Base-by-base conservation (phyloP, 257 asterid genomes). In the Cynanchum wilfordii region DNA sequence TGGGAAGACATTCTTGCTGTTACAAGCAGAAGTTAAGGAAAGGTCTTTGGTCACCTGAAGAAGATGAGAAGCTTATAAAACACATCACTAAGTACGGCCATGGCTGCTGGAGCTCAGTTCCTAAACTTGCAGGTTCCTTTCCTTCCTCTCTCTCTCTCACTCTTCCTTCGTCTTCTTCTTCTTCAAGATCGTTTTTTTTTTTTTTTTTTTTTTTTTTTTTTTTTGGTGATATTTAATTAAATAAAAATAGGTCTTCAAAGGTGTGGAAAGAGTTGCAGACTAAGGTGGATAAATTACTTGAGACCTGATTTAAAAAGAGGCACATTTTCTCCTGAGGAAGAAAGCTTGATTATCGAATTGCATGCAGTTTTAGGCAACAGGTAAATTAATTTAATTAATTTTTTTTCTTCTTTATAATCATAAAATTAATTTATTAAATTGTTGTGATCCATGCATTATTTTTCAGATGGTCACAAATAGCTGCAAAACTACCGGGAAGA, bases 61-160 rank as follows among this genome's bases (percentile, higher is more conserved):
- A 93, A 89, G 98, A 93, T 82, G 98, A 90, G 68, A 90, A 93
- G n/a, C 97, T 93, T 51, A 83, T 88, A 10, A 86, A 88, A 40
- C 97, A 93, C 83, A 91, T 90, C 44, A 83, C 94, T 33, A 89
- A 84, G 59, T 84, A 73, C 75, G 98, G 98, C 67, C 97, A 90
- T 63, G 98, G 98, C 55, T 93, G 98, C 75, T 93, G 98, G 98
- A 93, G 98, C 64, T 93, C 98, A n/a, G 98, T 93, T 68, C 98
- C 98, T 20, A 93, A 93, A 80, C 87, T 90, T 19, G 96, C 38
- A 33, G 38, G 38, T 33, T 4, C 38, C 38, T 5, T 33, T 33
- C 3, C 38, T 33, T 33, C 4, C 38, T 33, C 38, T 33, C 38
- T 33, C 38, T 33, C 5, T 10, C 68, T 27, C 40, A 8, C 40